Evolutionary conservation across 129 eudicot species (phyloP).

Genomic region (carrot (Daucus carota)): DH1_v3.0 NC_030385.2:41174001-41174500

Average conservation of each 20-base stretch:
- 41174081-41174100: conserved; percentile 54
- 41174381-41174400: neutral
- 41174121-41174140: conserved; percentile 64
- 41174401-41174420: neutral
- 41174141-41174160: conserved; percentile 49
- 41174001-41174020: conserved; percentile 97
- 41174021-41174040: conserved; percentile 99
- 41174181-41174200: conserved; percentile 58
- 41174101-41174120: conserved; percentile 73
- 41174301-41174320: neutral
- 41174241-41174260: neutral
- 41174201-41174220: conserved; percentile 74
- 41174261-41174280: neutral
- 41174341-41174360: neutral
- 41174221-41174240: conserved; percentile 52
- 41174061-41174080: conserved; percentile 59
- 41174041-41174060: conserved; percentile 85
- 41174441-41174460: neutral
- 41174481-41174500: too few relatives aligned
- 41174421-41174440: too few relatives aligned
- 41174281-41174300: neutral
- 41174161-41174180: conserved; percentile 49
- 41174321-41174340: too few relatives aligned
- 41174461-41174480: neutral
- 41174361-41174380: neutral